phyloP scores from a whole-genome alignment of 345 rosid species.

The Melastoma malabathricum region DNA sequence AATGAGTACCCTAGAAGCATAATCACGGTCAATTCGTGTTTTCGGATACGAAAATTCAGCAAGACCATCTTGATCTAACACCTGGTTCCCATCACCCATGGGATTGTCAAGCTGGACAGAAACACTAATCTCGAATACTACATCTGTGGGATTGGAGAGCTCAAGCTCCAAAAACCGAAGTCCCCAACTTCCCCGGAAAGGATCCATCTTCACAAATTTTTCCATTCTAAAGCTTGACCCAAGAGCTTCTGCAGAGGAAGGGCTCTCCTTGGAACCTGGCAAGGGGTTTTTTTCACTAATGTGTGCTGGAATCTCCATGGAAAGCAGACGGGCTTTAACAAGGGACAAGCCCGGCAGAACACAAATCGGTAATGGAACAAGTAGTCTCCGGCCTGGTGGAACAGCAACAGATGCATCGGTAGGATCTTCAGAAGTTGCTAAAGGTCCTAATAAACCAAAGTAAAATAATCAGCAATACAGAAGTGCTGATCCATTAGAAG shows the following conservation, averaged over 20 bases:
- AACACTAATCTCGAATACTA: constrained; percentile 78
- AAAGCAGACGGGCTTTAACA: constrained; percentile 86
- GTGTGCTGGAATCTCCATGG: constrained; percentile 97
- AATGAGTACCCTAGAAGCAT: constrained; percentile 79
- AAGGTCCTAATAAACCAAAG: constrained; percentile 43
- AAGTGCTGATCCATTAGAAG: too few relatives aligned
- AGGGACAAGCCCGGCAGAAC: constrained; percentile 88
- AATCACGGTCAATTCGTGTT: constrained; percentile 86
- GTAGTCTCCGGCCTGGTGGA: constrained; percentile 85
- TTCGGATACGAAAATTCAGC: constrained; percentile 66
- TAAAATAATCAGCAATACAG: constrained; percentile 1
- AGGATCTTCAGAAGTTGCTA: constrained; percentile 36
- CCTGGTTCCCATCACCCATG: constrained; percentile 29
- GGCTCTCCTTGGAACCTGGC: constrained; percentile 15
- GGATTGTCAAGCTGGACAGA: constrained; percentile 67
- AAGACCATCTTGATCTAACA: constrained; percentile 27
- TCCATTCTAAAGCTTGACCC: constrained; percentile 49
- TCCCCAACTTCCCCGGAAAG: constrained; percentile 98
- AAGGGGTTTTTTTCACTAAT: constrained; percentile 52
- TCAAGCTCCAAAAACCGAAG: constrained; percentile 89
- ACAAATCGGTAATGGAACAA: constrained; percentile 76
- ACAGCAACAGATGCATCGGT: constrained; percentile 26
- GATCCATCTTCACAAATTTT: constrained; percentile 77
- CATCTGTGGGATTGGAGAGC: constrained; percentile 86
- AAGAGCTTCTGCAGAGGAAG: constrained; percentile 22